Conservation (phyloP, 2,329 filamentous ascomycete species). For the Elsinoe fawcettii region DNA sequence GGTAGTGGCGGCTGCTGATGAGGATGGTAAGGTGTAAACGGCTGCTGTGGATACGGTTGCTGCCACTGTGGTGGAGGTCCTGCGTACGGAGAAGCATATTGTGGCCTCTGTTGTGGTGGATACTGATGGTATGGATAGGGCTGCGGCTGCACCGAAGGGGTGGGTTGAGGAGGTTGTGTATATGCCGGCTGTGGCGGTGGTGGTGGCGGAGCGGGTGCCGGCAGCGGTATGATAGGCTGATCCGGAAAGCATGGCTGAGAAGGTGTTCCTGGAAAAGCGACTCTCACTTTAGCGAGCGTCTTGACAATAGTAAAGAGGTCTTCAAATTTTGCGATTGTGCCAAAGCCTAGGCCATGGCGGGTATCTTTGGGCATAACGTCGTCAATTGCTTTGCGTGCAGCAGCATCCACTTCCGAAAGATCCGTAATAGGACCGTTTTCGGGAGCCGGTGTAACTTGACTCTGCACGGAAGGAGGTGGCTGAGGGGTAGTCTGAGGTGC, state of each 20-base stretch:
- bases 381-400: conserved; percentile 10
- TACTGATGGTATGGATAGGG: not conserved
- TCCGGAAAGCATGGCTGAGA: conserved; percentile 5
- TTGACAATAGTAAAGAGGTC: conserved; percentile 8
- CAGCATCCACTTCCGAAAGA: not conserved
- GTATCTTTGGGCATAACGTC: conserved; percentile 12
- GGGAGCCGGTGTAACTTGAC: not conserved
- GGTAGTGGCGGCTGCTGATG: not conserved
- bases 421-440: not conserved
- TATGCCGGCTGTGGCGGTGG: not conserved
- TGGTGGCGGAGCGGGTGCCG: not conserved
- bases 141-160: not conserved
- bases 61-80: not conserved
- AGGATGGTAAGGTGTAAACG: not conserved
- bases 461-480: not conserved
- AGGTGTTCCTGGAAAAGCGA: not conserved
- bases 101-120: not conserved
- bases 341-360: conserved; percentile 10
- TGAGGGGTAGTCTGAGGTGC: not conserved
- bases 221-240: conserved; percentile 3
- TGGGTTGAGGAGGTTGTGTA: not conserved
- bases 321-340: conserved; percentile 13
- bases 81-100: not conserved
- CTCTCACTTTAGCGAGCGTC: not conserved
- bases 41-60: not conserved